A percentile compares a stretch with the other conserved stretches of the same genome.
Conservation (phyloP, 257 asterid species). For the Solanum chmielewskii region DNA sequence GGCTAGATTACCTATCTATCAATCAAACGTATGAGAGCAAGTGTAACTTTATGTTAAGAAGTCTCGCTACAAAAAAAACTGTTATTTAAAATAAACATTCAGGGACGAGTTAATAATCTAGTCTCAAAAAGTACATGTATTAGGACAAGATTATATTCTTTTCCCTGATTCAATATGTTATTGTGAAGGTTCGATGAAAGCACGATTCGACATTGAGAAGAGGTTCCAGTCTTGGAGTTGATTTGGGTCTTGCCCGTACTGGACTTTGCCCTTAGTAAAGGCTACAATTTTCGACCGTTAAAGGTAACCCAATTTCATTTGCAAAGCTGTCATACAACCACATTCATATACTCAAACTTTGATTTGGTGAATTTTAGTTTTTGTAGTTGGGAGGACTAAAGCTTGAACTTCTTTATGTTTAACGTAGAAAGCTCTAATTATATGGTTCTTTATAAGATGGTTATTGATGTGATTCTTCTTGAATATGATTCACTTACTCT, state of each 20-base stretch:
- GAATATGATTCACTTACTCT: not conserved
- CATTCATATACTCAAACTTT: not conserved
- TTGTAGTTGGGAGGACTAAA: slow-evolving; percentile 70
- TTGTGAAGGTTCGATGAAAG: slow-evolving; percentile 22
- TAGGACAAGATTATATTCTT: no score
- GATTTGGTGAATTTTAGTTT: slow-evolving; percentile 29
- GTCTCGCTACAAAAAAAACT: no score
- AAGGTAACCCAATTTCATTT: slow-evolving; percentile 21
- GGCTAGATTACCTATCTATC: no score
- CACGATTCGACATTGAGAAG: slow-evolving; percentile 59
- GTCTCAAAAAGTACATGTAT: no score
- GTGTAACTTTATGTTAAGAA: no score
- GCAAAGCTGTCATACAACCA: not conserved
- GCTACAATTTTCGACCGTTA: slow-evolving; percentile 63
- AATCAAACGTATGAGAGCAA: no score
- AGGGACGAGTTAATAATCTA: no score
- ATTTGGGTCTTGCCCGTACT: slow-evolving; percentile 68
- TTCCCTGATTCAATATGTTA: no score
- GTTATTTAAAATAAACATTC: no score
- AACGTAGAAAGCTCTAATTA: not conserved
- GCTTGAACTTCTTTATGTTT: slow-evolving; percentile 30
- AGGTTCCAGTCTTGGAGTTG: slow-evolving; percentile 85
- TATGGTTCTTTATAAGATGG: not conserved
- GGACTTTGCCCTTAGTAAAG: slow-evolving; percentile 80
- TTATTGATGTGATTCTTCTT: not conserved